Conservation (phyloP, 257 asterid genomes). For the Solanum ossicruentum region DNA sequence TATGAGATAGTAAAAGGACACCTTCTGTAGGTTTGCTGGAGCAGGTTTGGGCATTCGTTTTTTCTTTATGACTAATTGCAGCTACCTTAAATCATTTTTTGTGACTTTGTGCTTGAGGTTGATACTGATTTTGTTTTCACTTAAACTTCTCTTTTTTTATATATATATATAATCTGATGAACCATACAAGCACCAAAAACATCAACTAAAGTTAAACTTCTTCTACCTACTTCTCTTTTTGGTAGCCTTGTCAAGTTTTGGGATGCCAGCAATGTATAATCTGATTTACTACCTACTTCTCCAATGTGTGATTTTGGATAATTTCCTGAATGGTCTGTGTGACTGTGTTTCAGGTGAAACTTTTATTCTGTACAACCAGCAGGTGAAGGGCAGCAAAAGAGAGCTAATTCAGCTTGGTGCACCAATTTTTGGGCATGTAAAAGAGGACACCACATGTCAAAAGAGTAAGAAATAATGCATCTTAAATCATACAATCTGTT, state of each 20-base stretch:
- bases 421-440: constrained; percentile 70
- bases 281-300: neutral
- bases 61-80: constrained; percentile 17
- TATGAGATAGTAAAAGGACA: constrained; percentile 63
- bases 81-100: neutral
- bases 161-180: neutral
- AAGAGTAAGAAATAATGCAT: constrained; percentile 31
- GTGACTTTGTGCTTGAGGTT: neutral
- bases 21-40: constrained; percentile 58
- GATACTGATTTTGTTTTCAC: neutral
- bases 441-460: constrained; percentile 40
- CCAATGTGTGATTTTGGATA: neutral
- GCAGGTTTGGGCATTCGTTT: constrained; percentile 64
- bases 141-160: neutral
- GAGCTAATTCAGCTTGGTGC: constrained; percentile 92
- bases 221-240: neutral
- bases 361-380: constrained; percentile 81
- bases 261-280: neutral
- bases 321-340: neutral
- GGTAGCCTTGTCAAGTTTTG: neutral
- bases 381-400: constrained; percentile 80
- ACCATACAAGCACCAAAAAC: neutral
- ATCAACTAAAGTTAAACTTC: neutral
- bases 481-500: neutral
- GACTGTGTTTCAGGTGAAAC: constrained; percentile 64